These are phyloP conservation scores for Trypanosoma platydactyli DNA, from an alignment of 208 protist genomes.

Conservation along the genomic window DNA sequence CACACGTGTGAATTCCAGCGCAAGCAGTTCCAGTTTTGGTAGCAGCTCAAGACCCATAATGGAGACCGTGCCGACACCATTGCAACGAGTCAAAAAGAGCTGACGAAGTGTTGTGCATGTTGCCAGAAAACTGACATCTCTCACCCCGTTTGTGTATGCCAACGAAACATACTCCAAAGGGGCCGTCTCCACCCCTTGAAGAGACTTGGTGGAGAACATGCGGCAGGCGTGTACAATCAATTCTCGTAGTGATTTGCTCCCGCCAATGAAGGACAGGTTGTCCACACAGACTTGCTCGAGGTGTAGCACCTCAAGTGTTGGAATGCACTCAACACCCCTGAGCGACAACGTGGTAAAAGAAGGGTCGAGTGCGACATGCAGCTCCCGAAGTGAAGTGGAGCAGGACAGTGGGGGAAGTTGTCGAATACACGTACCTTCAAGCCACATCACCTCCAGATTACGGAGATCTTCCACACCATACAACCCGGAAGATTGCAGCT, in stretches of 20 bases:
- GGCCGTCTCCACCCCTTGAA: constrained; percentile 44
- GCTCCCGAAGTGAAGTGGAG: constrained; percentile 36
- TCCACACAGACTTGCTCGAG: constrained; percentile 45
- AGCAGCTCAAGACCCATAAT: constrained; percentile 42
- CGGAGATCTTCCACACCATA: constrained; percentile 20
- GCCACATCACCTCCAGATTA: constrained; percentile 49
- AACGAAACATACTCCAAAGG: constrained; percentile 55
- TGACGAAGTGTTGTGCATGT: constrained; percentile 38
- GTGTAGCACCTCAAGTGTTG: constrained; percentile 55
- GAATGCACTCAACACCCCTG: constrained; percentile 41
- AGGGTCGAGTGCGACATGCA: constrained; percentile 51
- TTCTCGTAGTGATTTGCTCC: constrained; percentile 37
- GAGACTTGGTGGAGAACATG: constrained; percentile 26
- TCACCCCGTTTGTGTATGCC: constrained; percentile 45
- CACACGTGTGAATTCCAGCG: constrained; percentile 66
- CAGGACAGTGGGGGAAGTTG: constrained; percentile 11
- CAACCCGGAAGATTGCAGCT: constrained; percentile 1
- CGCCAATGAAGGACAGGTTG: constrained; percentile 42
- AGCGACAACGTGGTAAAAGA: constrained; percentile 39
- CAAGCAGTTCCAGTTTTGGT: constrained; percentile 41
- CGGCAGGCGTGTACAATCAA: constrained; percentile 57
- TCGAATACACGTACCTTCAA: constrained; percentile 44
- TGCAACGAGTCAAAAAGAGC: constrained; percentile 55
- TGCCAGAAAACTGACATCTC: constrained; percentile 38
- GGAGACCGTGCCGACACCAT: constrained; percentile 43